phyloP scores from a whole-genome alignment of 768 basidiomycete genomes.

The Mycena olivaceomarginata region DNA sequence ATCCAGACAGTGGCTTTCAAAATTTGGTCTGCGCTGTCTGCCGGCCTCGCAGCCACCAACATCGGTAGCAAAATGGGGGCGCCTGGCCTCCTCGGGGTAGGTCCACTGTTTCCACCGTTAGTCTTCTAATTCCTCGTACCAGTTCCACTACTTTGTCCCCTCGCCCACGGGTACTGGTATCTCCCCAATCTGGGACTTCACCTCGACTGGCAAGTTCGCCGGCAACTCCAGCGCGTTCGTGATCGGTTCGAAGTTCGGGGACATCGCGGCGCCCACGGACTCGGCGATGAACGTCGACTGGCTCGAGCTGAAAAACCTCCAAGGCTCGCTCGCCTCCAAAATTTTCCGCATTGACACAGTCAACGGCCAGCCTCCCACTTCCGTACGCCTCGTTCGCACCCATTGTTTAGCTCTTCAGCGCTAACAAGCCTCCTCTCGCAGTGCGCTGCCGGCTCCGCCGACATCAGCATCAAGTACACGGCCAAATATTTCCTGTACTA shows the following conservation, averaged over 20 bases:
- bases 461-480: constrained; percentile 31
- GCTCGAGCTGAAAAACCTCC: constrained; percentile 56
- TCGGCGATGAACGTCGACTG: constrained; percentile 58
- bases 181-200: constrained; percentile 63
- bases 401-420: not conserved
- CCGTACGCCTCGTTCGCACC: constrained; percentile 1
- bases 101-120: not conserved
- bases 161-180: constrained; percentile 54
- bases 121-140: not conserved
- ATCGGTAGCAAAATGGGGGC: constrained; percentile 16
- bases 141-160: constrained; percentile 64
- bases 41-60: not conserved
- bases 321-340: constrained; percentile 59
- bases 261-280: constrained; percentile 51
- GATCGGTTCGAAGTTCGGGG: constrained; percentile 49
- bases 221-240: constrained; percentile 32
- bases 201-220: constrained; percentile 43
- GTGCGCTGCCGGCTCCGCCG: constrained; percentile 22
- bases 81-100: constrained; percentile 24
- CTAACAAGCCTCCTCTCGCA: not conserved
- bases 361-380: constrained; percentile 58
- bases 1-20: constrained; percentile 41
- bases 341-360: constrained; percentile 56
- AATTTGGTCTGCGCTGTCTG: constrained; percentile 43
- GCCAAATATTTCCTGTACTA: constrained; percentile 38